A percentile compares a stretch with the other conserved stretches of the same genome.
Evolutionary conservation across 192 early-diverging fungal species (phyloP).

Genomic region (Phycomyces blakesleeanus): DNA sequence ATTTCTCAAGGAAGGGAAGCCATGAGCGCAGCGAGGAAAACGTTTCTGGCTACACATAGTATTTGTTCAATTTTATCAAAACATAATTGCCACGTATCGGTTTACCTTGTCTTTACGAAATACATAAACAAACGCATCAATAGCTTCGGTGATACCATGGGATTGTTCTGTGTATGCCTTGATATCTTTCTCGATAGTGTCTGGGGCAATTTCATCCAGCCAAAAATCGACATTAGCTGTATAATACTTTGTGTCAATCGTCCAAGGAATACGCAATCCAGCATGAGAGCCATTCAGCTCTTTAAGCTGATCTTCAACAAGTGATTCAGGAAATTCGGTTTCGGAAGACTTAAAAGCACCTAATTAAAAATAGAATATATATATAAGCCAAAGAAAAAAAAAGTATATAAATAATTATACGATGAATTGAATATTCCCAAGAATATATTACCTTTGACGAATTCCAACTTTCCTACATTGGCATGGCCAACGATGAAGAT

Average conservation of each 20-base stretch:
- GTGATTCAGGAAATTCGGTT: constrained; percentile 3
- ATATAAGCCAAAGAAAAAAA: too few species aligned
- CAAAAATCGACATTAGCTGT: constrained; percentile 59
- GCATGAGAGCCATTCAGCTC: constrained; percentile 23
- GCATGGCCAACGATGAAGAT: constrained; percentile 53
- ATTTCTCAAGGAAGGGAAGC: constrained; percentile 48
- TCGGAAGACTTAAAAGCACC: constrained; percentile 11
- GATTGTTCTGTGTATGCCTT: constrained; percentile 27
- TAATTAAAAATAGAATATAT: background rate
- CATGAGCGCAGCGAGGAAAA: constrained; percentile 54
- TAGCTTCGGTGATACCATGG: constrained; percentile 41
- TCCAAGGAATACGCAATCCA: constrained; percentile 48
- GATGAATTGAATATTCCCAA: background rate
- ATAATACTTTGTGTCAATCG: constrained; percentile 66
- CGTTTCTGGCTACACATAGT: constrained; percentile 41
- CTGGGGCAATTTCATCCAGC: constrained; percentile 52
- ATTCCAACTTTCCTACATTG: constrained; percentile 44
- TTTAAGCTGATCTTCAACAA: constrained; percentile 11
- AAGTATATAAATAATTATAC: background rate
- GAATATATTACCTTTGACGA: constrained; percentile 48
- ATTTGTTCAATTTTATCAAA: background rate
- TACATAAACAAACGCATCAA: constrained; percentile 63
- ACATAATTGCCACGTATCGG: too few species aligned
- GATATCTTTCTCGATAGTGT: constrained; percentile 6
- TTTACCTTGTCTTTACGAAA: constrained; percentile 54